Base-by-base conservation (phyloP, 202 grass and related monocot species). In the Tripidium arundinaceum region DNA sequence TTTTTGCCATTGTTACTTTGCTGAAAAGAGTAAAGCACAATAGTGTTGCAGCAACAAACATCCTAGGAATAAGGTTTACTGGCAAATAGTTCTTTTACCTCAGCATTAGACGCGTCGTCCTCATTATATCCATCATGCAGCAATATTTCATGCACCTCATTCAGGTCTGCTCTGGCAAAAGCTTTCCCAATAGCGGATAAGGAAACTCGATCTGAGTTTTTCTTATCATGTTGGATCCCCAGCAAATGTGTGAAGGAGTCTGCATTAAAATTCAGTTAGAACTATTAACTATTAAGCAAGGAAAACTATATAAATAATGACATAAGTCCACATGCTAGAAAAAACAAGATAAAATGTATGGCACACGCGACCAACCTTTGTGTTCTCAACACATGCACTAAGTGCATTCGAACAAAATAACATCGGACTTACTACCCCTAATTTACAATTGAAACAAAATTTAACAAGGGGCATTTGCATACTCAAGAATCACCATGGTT, bases 181-280 rank as follows among this genome's bases (percentile, higher is more conserved):
- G 87, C 89, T 92, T 88, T 90, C 64, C 70, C 94, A 46, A 68
- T 57, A 77, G 85, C 74, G 42, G 94, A 94, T 75, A 88, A 77
- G 10, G 46, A 69, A 37, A 75, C 19, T 74, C 74, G 87, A 47
- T 86, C 83, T n/a, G 83, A 25, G 2, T 85, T 80, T n/a, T 64
- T 77, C 27, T 69, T 62, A 61, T 83, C 52, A 13, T 70, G 69
- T 59, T 65, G 79, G 68, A 94, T 88, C 13, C 91, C 85, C 62
- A 94, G 76, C 46, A 86, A 65, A 78, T 71, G 46, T 68, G 73
- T 13, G 89, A 94, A 78, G 81, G 81, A 84, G 89, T 79, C 94
- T 97, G 83, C 77, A 46, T 29, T 27, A 77, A 33, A 71, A 76
- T 72, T 62, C n/a, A 83, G 8, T 24, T 4, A 77, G 61, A 82